Evolutionary conservation across 139 green algal species (phyloP).

Genomic region (Ettlia oleoabundans): DNA sequence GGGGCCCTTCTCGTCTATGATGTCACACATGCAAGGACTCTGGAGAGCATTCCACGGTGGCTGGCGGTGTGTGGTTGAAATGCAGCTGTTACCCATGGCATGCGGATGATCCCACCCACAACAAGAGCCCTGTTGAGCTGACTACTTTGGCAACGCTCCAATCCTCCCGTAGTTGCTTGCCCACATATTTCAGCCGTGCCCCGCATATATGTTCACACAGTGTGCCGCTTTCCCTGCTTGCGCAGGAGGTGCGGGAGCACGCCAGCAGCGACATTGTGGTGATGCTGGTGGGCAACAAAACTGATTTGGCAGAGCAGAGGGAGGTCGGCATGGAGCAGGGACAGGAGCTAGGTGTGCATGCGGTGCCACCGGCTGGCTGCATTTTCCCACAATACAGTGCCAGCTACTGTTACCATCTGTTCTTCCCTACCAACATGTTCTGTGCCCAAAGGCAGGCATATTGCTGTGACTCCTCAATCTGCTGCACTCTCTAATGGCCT

Average conservation of each 20-base stretch:
- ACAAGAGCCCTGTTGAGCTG: background rate
- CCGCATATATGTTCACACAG: too few relatives aligned
- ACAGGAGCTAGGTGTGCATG: conserved; percentile 35
- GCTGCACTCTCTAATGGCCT: too few relatives aligned
- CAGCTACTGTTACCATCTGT: too few relatives aligned
- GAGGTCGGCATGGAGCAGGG: conserved; percentile 61
- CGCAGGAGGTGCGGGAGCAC: conserved; percentile 93
- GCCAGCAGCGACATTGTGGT: conserved; percentile 94
- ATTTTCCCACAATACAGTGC: background rate
- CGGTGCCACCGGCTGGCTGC: background rate
- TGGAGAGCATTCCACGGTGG: conserved; percentile 96
- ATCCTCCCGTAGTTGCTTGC: too few relatives aligned
- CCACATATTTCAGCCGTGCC: too few relatives aligned
- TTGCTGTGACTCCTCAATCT: too few relatives aligned
- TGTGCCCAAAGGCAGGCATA: too few relatives aligned
- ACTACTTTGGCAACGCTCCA: too few relatives aligned
- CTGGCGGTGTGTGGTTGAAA: conserved; percentile 57
- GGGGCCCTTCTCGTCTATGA: conserved; percentile 98
- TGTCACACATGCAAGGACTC: conserved; percentile 94
- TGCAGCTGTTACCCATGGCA: too few relatives aligned
- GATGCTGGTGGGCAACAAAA: conserved; percentile 88
- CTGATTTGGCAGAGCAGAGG: conserved; percentile 66
- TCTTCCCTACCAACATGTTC: too few relatives aligned
- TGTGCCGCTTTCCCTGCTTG: background rate
- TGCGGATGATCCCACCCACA: too few relatives aligned